Conservation (phyloP, 2,329 filamentous ascomycete species). For the Camillea tinctor region DNA sequence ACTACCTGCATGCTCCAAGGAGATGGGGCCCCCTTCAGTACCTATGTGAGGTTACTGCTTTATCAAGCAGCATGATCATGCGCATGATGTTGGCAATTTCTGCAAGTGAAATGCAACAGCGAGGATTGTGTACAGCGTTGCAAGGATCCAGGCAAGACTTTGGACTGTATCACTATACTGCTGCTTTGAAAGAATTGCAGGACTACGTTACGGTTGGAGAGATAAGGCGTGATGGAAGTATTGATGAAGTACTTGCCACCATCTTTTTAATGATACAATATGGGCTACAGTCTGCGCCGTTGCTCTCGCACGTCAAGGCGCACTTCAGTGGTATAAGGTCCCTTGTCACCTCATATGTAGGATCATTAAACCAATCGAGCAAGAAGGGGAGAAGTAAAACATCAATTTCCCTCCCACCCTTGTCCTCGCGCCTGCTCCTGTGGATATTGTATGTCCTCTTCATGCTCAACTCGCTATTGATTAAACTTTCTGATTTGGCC, state of each 20-base stretch:
- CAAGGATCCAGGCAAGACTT: neutral
- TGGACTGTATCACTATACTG: constrained; percentile 2
- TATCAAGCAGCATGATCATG: constrained; percentile 8
- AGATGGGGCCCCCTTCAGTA: constrained; percentile 3
- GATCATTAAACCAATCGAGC: neutral
- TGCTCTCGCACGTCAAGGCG: constrained; percentile 1
- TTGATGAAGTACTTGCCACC: constrained; percentile 3
- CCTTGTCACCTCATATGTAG: neutral
- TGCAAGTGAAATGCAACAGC: constrained; percentile 2
- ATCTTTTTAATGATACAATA: constrained; percentile 9
- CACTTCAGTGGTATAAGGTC: constrained; percentile 3
- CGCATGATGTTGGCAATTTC: constrained; percentile 5
- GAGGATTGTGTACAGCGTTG: neutral
- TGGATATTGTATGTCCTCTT: neutral
- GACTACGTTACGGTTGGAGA: neutral
- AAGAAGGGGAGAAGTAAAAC: neutral
- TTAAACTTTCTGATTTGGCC: neutral
- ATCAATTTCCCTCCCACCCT: neutral
- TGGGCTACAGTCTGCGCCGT: neutral
- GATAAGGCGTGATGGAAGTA: neutral
- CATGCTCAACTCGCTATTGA: neutral
- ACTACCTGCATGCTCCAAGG: neutral
- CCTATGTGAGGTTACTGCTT: constrained; percentile 1
- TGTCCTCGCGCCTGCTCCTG: neutral
- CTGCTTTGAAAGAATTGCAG: neutral